Evolutionary conservation across 352 stramenopile species (phyloP).

Genomic region (Globisporangium nodosum): DNA sequence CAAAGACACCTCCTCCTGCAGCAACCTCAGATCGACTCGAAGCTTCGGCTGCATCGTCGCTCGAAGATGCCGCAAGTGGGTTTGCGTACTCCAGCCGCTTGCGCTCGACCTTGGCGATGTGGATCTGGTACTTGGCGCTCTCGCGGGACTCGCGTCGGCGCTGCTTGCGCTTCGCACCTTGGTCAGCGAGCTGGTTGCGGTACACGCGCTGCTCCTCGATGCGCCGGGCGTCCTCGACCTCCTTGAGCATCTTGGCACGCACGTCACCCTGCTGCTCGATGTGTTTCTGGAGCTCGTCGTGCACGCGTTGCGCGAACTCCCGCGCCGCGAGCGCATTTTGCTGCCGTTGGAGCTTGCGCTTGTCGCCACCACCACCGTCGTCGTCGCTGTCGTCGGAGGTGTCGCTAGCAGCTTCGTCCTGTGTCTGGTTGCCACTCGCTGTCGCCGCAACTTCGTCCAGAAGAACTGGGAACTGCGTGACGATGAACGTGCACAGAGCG

Average conservation of each 20-base stretch:
- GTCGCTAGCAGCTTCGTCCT: neutral
- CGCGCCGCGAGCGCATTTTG: slow-evolving; percentile 2
- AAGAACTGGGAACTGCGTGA: slow-evolving; percentile 15
- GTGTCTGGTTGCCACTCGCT: slow-evolving; percentile 1
- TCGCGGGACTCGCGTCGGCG: slow-evolving; percentile 25
- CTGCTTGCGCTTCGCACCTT: slow-evolving; percentile 41
- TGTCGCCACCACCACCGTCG: neutral
- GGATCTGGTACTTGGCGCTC: slow-evolving; percentile 24
- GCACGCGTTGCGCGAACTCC: slow-evolving; percentile 13
- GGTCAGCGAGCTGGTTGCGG: slow-evolving; percentile 27
- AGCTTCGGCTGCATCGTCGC: neutral
- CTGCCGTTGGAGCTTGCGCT: neutral
- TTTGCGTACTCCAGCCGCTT: slow-evolving; percentile 16
- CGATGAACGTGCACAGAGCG: neutral
- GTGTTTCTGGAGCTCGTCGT: slow-evolving; percentile 15
- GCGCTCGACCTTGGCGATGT: slow-evolving; percentile 20
- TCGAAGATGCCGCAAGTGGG: neutral
- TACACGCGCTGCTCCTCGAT: slow-evolving; percentile 54
- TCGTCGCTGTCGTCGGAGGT: slow-evolving; percentile 1
- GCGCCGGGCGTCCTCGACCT: slow-evolving; percentile 26
- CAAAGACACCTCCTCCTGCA: neutral
- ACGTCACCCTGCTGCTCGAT: slow-evolving; percentile 22
- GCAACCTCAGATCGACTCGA: neutral
- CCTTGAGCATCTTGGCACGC: slow-evolving; percentile 23
- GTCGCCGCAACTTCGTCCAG: slow-evolving; percentile 7